Conservation (phyloP, 169 alveolate species). For the Plasmodium reichenowi region DNA sequence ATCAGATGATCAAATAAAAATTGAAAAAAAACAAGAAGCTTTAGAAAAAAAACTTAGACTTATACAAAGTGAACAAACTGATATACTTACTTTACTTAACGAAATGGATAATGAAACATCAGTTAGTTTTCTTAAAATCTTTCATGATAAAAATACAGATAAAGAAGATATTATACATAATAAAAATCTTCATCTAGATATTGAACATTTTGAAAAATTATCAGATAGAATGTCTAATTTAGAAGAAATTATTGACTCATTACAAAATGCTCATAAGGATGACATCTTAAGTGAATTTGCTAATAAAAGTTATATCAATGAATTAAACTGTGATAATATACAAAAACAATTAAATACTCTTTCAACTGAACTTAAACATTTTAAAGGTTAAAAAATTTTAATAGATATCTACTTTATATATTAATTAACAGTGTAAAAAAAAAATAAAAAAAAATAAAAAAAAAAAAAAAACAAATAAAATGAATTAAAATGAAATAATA, state of each 20-base stretch:
- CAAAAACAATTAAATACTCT: conserved; percentile 46
- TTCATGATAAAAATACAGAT: conserved; percentile 51
- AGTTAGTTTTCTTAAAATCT: conserved; percentile 51
- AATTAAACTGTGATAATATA: conserved; percentile 49
- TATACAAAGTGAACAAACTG: conserved; percentile 75
- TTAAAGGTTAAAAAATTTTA: no score
- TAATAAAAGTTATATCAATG: conserved; percentile 49
- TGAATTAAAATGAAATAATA: neutral
- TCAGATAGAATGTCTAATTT: conserved; percentile 45
- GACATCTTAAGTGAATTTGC: conserved; percentile 39
- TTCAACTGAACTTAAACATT: conserved; percentile 20
- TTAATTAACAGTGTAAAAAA: no score
- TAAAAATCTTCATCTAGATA: conserved; percentile 56
- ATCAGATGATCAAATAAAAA: conserved; percentile 75
- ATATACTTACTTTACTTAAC: conserved; percentile 57
- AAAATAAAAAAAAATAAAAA: conserved; percentile 21
- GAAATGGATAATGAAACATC: conserved; percentile 75
- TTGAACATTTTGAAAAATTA: conserved; percentile 68
- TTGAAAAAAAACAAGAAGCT: conserved; percentile 69
- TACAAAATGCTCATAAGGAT: conserved; percentile 39
- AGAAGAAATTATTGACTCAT: conserved; percentile 51
- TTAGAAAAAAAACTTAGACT: conserved; percentile 71
- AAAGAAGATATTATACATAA: conserved; percentile 63
- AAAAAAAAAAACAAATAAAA: conserved; percentile 3
- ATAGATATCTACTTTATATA: no score